Percentiles rank a stretch among this genome's conserved stretches.
Evolutionary conservation across 2,329 filamentous ascomycete species (phyloP).

Genomic region (Orbilia quercus): DNA sequence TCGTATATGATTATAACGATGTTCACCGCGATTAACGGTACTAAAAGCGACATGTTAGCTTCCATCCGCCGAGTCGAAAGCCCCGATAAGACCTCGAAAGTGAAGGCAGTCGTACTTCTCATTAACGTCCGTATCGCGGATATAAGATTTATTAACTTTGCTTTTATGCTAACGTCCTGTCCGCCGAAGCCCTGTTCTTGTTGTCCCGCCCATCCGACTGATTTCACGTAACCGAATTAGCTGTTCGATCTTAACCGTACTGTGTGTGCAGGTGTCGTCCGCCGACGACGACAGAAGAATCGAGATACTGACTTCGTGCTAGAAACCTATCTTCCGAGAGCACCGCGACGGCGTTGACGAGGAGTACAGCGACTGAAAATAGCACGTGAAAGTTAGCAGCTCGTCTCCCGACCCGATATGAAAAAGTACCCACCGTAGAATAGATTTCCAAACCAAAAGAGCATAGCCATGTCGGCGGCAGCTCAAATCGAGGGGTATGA

Average conservation of each 20-base stretch:
- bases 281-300: slow-evolving; percentile 50
- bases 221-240: slow-evolving; percentile 40
- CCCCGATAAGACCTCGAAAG: neutral
- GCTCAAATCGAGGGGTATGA: slow-evolving; percentile 4
- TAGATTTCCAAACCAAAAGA: slow-evolving; percentile 55
- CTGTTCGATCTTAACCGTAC: neutral
- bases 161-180: slow-evolving; percentile 82
- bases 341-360: slow-evolving; percentile 92
- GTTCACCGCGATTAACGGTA: slow-evolving; percentile 55
- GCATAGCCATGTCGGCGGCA: slow-evolving; percentile 45
- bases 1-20: slow-evolving; percentile 55
- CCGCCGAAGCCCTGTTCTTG: slow-evolving; percentile 65
- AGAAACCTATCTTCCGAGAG: slow-evolving; percentile 72
- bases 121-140: slow-evolving; percentile 90
- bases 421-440: slow-evolving; percentile 43
- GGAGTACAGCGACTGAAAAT: slow-evolving; percentile 77
- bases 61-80: neutral
- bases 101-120: slow-evolving; percentile 80
- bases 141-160: slow-evolving; percentile 88
- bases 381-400: slow-evolving; percentile 37
- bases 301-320: slow-evolving; percentile 70
- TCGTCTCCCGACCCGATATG: no score
- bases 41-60: slow-evolving; percentile 7
- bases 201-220: slow-evolving; percentile 81
- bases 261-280: slow-evolving; percentile 45